A percentile compares a stretch with the other conserved stretches of the same genome.
phyloP scores from a whole-genome alignment of 805 yeast genomes.

The Hanseniaspora occidentalis region DNA sequence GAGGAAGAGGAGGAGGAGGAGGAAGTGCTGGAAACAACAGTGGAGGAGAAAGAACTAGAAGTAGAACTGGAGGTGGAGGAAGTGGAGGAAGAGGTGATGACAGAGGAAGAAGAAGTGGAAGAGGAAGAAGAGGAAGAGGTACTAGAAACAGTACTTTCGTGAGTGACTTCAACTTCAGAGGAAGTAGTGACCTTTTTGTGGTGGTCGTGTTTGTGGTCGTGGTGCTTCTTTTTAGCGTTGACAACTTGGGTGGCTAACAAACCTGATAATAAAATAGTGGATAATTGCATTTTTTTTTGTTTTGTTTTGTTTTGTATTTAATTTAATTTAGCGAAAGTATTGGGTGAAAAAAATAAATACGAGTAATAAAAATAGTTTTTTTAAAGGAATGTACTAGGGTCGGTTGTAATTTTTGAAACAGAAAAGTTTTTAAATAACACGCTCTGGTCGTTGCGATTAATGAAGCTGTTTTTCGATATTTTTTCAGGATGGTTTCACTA shows the following conservation, averaged over 20 bases:
- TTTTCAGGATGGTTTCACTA: neutral
- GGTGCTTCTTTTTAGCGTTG: conserved; percentile 20
- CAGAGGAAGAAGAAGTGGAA: conserved; percentile 16
- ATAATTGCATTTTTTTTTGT: conserved; percentile 5
- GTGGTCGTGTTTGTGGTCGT: conserved; percentile 28
- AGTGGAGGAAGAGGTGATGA: conserved; percentile 10
- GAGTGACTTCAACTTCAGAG: neutral
- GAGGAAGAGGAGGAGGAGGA: conserved; percentile 24
- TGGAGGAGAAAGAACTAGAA: conserved; percentile 19
- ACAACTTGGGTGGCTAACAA: conserved; percentile 5
- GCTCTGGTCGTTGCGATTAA: too few relatives aligned
- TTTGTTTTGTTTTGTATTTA: neutral
- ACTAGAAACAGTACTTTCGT: conserved; percentile 7
- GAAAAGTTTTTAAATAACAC: too few relatives aligned
- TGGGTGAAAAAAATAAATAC: conserved; percentile 3
- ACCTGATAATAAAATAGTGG: conserved; percentile 3
- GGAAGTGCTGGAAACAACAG: conserved; percentile 20
- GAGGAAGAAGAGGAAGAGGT: conserved; percentile 1
- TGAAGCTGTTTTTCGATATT: neutral
- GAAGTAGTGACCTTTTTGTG: too few relatives aligned
- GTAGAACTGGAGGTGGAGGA: neutral
- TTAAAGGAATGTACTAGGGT: neutral
- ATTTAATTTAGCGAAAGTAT: conserved; percentile 5
- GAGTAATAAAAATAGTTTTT: neutral
- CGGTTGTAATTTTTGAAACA: neutral